A percentile compares a stretch with the other conserved stretches of the same genome.
These are phyloP conservation scores for Terfezia boudieri DNA, from an alignment of 495 filamentous ascomycete genomes.

Conservation along the genomic window DNA sequence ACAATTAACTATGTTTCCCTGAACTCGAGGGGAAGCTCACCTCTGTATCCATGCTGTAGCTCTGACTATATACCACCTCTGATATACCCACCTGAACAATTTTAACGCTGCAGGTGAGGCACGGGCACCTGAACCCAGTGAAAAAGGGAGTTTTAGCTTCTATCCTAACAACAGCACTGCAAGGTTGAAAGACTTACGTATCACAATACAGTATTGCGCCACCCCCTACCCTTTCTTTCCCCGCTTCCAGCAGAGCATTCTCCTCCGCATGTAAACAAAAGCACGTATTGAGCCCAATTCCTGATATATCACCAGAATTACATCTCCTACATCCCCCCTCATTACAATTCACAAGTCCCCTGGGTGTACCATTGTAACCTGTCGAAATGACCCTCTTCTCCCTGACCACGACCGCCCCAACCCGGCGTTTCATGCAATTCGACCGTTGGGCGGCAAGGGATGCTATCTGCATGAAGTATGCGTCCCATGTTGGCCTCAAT, in stretches of 20 bases:
- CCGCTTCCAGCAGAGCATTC: slow-evolving; percentile 86
- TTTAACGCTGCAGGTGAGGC: slow-evolving; percentile 95
- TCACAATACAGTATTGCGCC: slow-evolving; percentile 75
- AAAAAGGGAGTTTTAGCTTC: neutral
- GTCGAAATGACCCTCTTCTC: slow-evolving; percentile 77
- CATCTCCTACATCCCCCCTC: slow-evolving; percentile 83
- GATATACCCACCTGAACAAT: slow-evolving; percentile 86
- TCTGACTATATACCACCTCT: slow-evolving; percentile 83
- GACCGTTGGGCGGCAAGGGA: slow-evolving; percentile 74
- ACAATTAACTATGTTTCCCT: neutral
- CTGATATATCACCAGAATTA: slow-evolving; percentile 48
- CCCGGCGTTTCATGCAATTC: slow-evolving; percentile 96
- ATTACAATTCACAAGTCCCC: slow-evolving; percentile 68
- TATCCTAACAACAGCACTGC: neutral
- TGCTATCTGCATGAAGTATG: slow-evolving; percentile 92
- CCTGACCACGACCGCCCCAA: slow-evolving; percentile 84
- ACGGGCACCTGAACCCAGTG: slow-evolving; percentile 44
- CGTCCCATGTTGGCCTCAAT: slow-evolving; percentile 81
- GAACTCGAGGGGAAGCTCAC: slow-evolving; percentile 17
- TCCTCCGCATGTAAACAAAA: slow-evolving; percentile 93
- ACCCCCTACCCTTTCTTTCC: slow-evolving; percentile 65
- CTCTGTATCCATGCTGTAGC: slow-evolving; percentile 75
- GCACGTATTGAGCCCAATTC: slow-evolving; percentile 58
- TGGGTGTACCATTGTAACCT: slow-evolving; percentile 92
- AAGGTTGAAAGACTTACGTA: slow-evolving; percentile 29